Percentiles rank a stretch among this genome's conserved stretches.
These are phyloP conservation scores for Sporothrix schenckii DNA, from an alignment of 2,329 filamentous ascomycete genomes.

Conservation along the genomic window DNA sequence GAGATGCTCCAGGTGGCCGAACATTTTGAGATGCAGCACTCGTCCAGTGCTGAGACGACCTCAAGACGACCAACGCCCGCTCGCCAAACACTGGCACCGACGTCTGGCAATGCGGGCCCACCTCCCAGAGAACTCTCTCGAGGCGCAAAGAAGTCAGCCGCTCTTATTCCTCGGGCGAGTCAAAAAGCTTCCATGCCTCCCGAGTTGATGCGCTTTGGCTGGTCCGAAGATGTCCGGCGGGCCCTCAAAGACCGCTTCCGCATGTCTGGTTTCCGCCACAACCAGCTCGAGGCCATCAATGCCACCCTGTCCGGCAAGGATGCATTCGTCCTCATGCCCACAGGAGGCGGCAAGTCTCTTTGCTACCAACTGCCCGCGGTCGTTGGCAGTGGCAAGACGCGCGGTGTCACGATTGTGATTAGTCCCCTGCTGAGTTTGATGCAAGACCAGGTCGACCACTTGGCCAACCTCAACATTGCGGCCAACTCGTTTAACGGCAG, in stretches of 20 bases:
- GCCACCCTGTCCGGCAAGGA: conserved; percentile 85
- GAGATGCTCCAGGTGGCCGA: conserved; percentile 57
- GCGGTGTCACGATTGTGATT: conserved; percentile 89
- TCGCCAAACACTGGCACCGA: conserved; percentile 51
- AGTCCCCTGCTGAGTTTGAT: conserved; percentile 93
- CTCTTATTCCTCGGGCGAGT: conserved; percentile 6
- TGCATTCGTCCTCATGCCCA: conserved; percentile 96
- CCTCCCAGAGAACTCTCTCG: conserved; percentile 45
- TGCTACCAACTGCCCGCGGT: conserved; percentile 95
- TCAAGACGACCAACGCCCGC: conserved; percentile 34
- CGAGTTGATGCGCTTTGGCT: conserved; percentile 67
- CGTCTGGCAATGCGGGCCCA: conserved; percentile 51
- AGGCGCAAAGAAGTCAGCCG: conserved; percentile 41
- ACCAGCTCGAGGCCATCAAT: conserved; percentile 95
- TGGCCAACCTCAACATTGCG: conserved; percentile 72
- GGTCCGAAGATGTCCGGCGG: conserved; percentile 82
- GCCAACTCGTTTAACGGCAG: conserved; percentile 84
- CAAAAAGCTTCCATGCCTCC: conserved; percentile 48
- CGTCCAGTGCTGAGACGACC: conserved; percentile 40
- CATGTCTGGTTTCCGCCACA: conserved; percentile 82
- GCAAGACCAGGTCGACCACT: conserved; percentile 92
- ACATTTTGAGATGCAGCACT: conserved; percentile 50
- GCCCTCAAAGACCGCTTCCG: conserved; percentile 83
- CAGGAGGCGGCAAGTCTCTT: conserved; percentile 92
- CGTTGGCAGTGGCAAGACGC: conserved; percentile 75